A percentile compares a stretch with the other conserved stretches of the same genome.
phyloP scores from a whole-genome alignment of 2,329 filamentous ascomycete genomes.

The Ilyonectria destructans region DNA sequence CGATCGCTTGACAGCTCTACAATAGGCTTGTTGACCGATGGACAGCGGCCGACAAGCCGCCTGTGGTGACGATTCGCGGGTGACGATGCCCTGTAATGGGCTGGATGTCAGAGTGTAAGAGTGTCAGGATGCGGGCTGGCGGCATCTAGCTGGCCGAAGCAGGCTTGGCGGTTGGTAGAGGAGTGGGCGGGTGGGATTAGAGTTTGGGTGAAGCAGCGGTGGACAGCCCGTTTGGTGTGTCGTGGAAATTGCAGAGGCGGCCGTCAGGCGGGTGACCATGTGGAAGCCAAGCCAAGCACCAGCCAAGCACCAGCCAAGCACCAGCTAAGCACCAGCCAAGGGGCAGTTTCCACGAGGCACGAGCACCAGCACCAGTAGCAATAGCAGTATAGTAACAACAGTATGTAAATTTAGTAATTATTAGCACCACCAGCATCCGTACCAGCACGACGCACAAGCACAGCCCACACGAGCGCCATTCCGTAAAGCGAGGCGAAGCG shows the following conservation, averaged over 20 bases:
- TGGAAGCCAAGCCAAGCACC: conserved; percentile 32
- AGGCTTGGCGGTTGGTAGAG: conserved; percentile 15
- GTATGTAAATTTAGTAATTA: background rate
- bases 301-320: conserved; percentile 9
- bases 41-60: background rate
- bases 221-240: conserved; percentile 34
- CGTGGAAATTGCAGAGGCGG: conserved; percentile 45
- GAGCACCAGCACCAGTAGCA: background rate
- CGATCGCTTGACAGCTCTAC: conserved; percentile 10
- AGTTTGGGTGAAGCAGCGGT: conserved; percentile 50
- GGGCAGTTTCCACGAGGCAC: background rate
- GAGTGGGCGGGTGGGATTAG: conserved; percentile 42
- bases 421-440: background rate
- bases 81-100: background rate
- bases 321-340: conserved; percentile 16
- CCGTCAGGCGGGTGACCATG: conserved; percentile 43
- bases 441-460: background rate
- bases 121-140: background rate
- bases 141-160: conserved; percentile 17
- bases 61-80: background rate
- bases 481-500: conserved; percentile 24
- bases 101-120: background rate
- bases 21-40: background rate
- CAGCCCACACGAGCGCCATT: conserved; percentile 15
- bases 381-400: background rate